phyloP scores from a whole-genome alignment of 345 rosid genomes.

The Eucalyptus polybractea region DNA sequence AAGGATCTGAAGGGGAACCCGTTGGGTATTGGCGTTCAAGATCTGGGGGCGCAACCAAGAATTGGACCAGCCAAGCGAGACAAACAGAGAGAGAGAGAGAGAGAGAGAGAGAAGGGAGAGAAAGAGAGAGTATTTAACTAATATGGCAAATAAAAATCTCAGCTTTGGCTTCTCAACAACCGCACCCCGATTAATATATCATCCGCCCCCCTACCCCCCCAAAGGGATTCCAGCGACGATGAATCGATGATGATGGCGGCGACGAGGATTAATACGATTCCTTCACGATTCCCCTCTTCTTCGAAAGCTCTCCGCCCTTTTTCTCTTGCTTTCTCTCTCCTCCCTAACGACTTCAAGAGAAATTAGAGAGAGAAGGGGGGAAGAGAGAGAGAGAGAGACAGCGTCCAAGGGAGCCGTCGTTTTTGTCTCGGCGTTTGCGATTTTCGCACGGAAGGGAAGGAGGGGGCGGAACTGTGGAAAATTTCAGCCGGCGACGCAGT shows the following conservation, averaged over 20 bases:
- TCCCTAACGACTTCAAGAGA: background rate
- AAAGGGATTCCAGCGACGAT: no score
- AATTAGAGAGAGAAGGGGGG: background rate
- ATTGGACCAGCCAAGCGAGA: background rate
- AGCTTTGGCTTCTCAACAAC: background rate
- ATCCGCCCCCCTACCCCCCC: no score
- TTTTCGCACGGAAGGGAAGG: background rate
- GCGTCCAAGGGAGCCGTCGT: background rate
- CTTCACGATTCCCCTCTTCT: background rate
- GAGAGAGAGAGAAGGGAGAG: background rate
- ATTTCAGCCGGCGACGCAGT: background rate
- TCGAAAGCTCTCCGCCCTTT: background rate
- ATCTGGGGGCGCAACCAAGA: constrained; percentile 4
- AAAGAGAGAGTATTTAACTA: background rate
- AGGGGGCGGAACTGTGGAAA: background rate
- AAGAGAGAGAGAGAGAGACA: background rate
- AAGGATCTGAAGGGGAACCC: background rate
- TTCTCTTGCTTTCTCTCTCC: background rate
- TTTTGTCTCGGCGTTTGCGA: background rate
- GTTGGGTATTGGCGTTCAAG: background rate
- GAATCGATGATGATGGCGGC: background rate
- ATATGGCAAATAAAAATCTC: background rate
- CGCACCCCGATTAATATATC: background rate
- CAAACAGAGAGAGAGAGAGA: background rate
- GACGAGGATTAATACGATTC: background rate